These are phyloP conservation scores for Didymella exigua DNA, from an alignment of 2,329 filamentous ascomycete genomes.

Conservation along the genomic window DNA sequence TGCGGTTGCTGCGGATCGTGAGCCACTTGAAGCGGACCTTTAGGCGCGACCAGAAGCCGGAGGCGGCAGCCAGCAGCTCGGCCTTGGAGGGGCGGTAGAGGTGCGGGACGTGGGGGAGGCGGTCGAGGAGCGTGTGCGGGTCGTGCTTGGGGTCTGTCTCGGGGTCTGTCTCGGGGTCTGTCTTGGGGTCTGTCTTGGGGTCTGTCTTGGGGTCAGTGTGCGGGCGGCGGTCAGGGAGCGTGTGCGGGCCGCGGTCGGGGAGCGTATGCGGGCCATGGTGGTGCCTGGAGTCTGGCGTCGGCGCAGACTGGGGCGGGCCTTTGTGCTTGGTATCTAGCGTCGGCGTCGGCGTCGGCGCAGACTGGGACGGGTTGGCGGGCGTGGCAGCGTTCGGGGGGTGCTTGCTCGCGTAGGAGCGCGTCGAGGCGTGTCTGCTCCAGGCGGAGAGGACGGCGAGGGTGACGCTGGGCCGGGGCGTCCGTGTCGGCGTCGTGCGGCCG, in stretches of 20 bases:
- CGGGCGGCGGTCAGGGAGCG: too few species aligned
- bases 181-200: background rate
- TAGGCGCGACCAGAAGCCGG: conserved; percentile 87
- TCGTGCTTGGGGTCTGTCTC: conserved; percentile 24
- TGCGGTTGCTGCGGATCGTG: conserved; percentile 88
- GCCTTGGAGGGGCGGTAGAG: conserved; percentile 86
- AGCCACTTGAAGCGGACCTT: conserved; percentile 97
- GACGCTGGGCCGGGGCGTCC: conserved; percentile 21
- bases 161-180: conserved; percentile 7
- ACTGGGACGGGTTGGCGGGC: conserved; percentile 20
- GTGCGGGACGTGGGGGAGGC: conserved; percentile 65
- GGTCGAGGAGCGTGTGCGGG: conserved; percentile 57
- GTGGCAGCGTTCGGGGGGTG: conserved; percentile 37
- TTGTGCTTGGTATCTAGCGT: too few species aligned
- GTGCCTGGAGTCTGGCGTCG: too few species aligned
- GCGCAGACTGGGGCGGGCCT: too few species aligned
- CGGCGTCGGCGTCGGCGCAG: background rate
- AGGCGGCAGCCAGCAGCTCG: conserved; percentile 88
- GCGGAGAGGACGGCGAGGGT: conserved; percentile 34
- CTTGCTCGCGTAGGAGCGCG: conserved; percentile 29
- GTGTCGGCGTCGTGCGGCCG: conserved; percentile 9
- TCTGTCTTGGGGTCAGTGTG: too few species aligned
- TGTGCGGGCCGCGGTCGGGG: too few species aligned
- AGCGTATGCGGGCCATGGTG: too few species aligned
- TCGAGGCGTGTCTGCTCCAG: conserved; percentile 40